Base-by-base conservation (phyloP, 148 eudicot genomes). In the Hydrangea macrophylla region DNA sequence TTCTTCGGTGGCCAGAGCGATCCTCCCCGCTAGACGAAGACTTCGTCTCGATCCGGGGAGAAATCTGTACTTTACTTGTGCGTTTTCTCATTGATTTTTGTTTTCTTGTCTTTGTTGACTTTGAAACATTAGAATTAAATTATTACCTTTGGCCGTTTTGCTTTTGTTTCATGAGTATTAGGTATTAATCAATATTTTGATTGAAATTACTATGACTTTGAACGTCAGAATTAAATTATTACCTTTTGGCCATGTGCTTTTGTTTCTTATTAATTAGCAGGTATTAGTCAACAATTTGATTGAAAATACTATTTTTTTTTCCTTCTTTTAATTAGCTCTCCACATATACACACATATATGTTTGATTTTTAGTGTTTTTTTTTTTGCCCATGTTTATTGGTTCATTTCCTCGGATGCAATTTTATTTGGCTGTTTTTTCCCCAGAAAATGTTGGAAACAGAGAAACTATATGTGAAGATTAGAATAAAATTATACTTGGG, bases 21-120 rank as follows among this genome's bases (percentile, higher is more conserved):
- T 92, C 2, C 77, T 92, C 18, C 96, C 92, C 11, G 71, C 81
- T 11, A 72, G 85, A 37, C 89, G 96, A 4, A 82, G 97, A 0
- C 83, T 92, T 33, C 78, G 78, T 45, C 86, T 92, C 60, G 97
- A 92, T 85, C 97, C 97, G n/a, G 72, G 96, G 7, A 81, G 54
- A 60, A 80, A 84, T 36, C 89, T 92, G n/a, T 87, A 79, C 73
- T 92, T 92, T 67, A 90, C 96, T 8, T 82, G 97, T 92, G 58
- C 45, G 84, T 70, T n/a, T n/a, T 31, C 1, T 48, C 44, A 22
- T 18, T 67, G 20, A 32, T 30, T 60, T 27, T 20, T 6, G 10
- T n/a, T n/a, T n/a, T n/a, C n/a, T n/a, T n/a, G n/a, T n/a, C n/a
- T n/a, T n/a, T n/a, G n/a, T n/a, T n/a, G n/a, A n/a, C n/a, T n/a